phyloP scores from a whole-genome alignment of 345 rosid species.

The Schrenkiella parvula region DNA sequence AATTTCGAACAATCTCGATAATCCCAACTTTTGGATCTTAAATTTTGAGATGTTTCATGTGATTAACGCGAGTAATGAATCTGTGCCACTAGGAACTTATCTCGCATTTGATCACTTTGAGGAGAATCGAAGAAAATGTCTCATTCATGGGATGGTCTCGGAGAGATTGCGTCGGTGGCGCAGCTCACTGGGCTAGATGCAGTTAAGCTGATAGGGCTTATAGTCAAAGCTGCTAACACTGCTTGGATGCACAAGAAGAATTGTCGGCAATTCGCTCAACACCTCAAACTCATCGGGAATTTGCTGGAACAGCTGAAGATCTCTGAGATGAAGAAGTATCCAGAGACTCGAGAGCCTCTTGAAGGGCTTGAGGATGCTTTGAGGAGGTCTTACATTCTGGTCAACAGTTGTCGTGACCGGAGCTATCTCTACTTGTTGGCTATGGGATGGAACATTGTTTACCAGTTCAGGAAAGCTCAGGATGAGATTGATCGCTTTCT shows the following conservation, averaged over 20 bases:
- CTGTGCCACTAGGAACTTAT: not conserved
- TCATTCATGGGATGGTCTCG: constrained; percentile 70
- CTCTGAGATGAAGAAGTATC: constrained; percentile 89
- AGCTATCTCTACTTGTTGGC: constrained; percentile 94
- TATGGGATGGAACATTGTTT: constrained; percentile 99
- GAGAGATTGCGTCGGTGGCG: constrained; percentile 73
- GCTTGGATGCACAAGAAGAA: constrained; percentile 98
- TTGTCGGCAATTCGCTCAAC: constrained; percentile 91
- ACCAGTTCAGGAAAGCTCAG: constrained; percentile 92
- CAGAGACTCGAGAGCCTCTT: constrained; percentile 93
- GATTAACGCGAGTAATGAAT: not conserved
- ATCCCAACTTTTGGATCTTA: not conserved
- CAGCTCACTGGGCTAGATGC: constrained; percentile 90
- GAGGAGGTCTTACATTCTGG: constrained; percentile 75
- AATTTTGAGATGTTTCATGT: not conserved
- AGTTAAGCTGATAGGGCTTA: constrained; percentile 68
- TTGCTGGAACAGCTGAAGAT: constrained; percentile 83
- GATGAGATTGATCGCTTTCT: constrained; percentile 91
- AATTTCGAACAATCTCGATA: not conserved
- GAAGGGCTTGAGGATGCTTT: constrained; percentile 95
- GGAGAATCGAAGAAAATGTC: constrained; percentile 43
- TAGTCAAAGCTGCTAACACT: constrained; percentile 76
- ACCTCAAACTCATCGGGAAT: constrained; percentile 85
- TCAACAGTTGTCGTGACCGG: constrained; percentile 84
- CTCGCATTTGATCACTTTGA: not conserved